These are phyloP conservation scores for Amanita brunnescens DNA, from an alignment of 768 basidiomycete genomes.

Conservation along the genomic window DNA sequence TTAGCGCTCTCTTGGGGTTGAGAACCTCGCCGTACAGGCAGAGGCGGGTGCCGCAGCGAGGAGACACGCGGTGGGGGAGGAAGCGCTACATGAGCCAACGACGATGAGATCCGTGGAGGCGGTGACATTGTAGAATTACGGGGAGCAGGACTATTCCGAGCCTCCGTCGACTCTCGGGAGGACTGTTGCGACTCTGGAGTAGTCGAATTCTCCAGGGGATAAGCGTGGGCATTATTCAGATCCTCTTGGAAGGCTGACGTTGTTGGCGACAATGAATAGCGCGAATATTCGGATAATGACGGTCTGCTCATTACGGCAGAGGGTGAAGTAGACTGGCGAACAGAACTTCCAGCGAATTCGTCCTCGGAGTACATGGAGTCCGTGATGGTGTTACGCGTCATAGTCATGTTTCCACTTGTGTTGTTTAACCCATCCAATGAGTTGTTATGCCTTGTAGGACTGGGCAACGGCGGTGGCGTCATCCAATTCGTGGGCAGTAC, in stretches of 20 bases:
- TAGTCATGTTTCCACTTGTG: conserved; percentile 13
- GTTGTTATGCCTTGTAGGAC: conserved; percentile 21
- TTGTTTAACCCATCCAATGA: conserved; percentile 20
- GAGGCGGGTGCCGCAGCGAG: not conserved
- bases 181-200: conserved; percentile 20
- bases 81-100: conserved; percentile 45
- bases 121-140: conserved; percentile 39
- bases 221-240: conserved; percentile 21
- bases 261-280: conserved; percentile 54
- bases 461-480: conserved; percentile 37
- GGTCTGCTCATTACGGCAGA: conserved; percentile 42
- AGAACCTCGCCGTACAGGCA: not conserved
- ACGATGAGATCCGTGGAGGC: conserved; percentile 60
- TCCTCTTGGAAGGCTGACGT: conserved; percentile 75
- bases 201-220: conserved; percentile 17
- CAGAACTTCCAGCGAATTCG: conserved; percentile 19
- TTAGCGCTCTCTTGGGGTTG: conserved; percentile 1
- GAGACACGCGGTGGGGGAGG: conserved; percentile 43
- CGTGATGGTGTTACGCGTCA: conserved; percentile 15
- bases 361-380: conserved; percentile 32
- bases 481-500: conserved; percentile 21
- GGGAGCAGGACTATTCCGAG: conserved; percentile 21
- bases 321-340: conserved; percentile 40
- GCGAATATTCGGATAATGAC: conserved; percentile 61
- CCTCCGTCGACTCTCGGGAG: conserved; percentile 14